phyloP scores from a whole-genome alignment of 2,329 filamentous ascomycete species.

The Colletotrichum eleusines region DNA sequence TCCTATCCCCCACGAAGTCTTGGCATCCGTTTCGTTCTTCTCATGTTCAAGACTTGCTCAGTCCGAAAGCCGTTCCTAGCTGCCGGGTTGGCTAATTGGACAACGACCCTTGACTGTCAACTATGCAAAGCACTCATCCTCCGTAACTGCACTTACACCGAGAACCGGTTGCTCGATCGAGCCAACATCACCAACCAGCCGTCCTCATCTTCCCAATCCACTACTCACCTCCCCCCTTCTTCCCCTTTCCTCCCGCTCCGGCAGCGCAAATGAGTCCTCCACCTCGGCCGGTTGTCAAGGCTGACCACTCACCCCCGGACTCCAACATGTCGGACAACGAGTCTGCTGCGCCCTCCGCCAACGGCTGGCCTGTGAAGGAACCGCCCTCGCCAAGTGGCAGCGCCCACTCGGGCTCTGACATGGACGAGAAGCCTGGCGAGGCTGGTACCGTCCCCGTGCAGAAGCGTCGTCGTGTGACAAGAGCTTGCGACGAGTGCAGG shows the following conservation, averaged over 20 bases:
- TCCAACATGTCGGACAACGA: conserved; percentile 59
- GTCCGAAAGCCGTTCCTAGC: conserved; percentile 41
- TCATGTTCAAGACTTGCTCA: conserved; percentile 41
- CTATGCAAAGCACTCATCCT: conserved; percentile 40
- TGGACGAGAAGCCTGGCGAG: conserved; percentile 51
- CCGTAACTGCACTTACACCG: conserved; percentile 42
- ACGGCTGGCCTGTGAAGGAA: conserved; percentile 52
- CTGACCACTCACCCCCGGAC: conserved; percentile 36
- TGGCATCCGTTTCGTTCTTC: conserved; percentile 40
- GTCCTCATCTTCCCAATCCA: neutral
- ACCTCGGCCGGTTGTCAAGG: conserved; percentile 39
- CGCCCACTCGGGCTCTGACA: conserved; percentile 57
- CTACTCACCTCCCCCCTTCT: neutral
- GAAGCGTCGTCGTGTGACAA: conserved; percentile 81
- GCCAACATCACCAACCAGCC: conserved; percentile 9
- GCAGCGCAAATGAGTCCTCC: conserved; percentile 41
- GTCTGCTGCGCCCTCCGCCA: conserved; percentile 51
- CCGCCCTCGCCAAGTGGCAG: conserved; percentile 57
- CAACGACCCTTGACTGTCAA: conserved; percentile 38
- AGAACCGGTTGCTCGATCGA: conserved; percentile 36
- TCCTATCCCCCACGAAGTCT: conserved; percentile 42
- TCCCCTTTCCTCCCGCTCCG: conserved; percentile 2
- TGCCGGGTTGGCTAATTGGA: conserved; percentile 39
- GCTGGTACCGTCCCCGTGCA: conserved; percentile 70
- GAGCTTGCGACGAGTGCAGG: conserved; percentile 85